Evolutionary conservation across 176 grass and related monocot genomes (phyloP).

Genomic region (Dendrocalamus sinicus): DNA sequence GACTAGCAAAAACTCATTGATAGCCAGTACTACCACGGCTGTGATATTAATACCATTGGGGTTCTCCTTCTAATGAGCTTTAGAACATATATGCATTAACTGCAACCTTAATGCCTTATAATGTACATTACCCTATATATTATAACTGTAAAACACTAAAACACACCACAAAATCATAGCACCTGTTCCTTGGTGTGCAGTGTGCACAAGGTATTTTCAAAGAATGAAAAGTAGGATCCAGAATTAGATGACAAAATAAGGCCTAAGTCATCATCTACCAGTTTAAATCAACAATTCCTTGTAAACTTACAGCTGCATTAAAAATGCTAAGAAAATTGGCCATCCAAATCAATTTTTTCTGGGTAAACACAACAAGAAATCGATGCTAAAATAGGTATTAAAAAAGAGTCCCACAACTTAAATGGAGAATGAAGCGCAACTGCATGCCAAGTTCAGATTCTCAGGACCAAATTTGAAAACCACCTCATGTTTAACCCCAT

Average conservation of each 20-base stretch:
- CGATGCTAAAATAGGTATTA: not conserved
- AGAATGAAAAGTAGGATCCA: not conserved
- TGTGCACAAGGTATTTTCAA: not conserved
- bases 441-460: not conserved
- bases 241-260: not conserved
- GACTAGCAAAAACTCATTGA: no score
- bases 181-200: not conserved
- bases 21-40: no score
- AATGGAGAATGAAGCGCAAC: not conserved
- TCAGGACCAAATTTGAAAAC: not conserved
- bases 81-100: slow-evolving; percentile 7
- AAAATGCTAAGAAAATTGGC: not conserved
- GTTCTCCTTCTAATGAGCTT: not conserved
- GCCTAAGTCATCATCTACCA: not conserved
- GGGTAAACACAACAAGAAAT: not conserved
- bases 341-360: not conserved
- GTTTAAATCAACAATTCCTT: not conserved
- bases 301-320: not conserved
- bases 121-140: slow-evolving; percentile 1
- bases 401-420: not conserved
- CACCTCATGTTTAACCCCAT: not conserved
- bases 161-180: not conserved
- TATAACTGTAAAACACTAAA: not conserved
- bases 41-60: not conserved
- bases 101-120: not conserved